Base-by-base conservation (phyloP, 306 rosid species). In the Comarum palustre region DNA sequence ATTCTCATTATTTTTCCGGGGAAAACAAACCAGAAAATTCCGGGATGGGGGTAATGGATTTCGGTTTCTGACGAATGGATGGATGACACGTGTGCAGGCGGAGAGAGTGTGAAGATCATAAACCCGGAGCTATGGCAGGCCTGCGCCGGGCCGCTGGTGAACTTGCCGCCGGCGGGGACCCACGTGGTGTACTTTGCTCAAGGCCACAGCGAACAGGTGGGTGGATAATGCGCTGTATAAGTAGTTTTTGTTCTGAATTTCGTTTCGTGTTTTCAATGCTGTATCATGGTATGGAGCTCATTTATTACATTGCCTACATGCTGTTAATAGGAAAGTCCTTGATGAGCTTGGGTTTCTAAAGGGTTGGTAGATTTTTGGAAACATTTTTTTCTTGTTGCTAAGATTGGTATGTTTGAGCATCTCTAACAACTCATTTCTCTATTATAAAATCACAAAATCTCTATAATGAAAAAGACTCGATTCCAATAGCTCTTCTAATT, bases 61-160 rank as follows among this genome's bases (percentile, higher is more conserved):
- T 54, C 25, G 46, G 1, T 3, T 45, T 13, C 15, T 72, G 72
- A 78, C 68, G 64, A 60, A 68, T 75, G 67, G 8, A 17, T 42
- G 51, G 25, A 31, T 36, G 82, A 76, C 75, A 68, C 72, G 74
- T 78, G 83, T 65, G 78, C 76, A 70, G 81, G 83, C 14, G 84
- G 72, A 80, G 92, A 86, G 74, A 84, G 81, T 31, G 36, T 46
- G 82, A 89, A 80, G 87, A 82, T 75, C 85, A 89, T 87, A 60
- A 93, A 93, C 74, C 87, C 80, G 41, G 97, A 91, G 86, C 84
- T 93, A 11, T 93, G 98, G 98, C 98, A 93, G 78, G 96, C 97
- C 36, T 93, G 98, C 80, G 97, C 98, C 27, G 98, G 98, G 61
- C 97, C 98, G 10, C 87, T 93, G 75, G 97, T 83, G 36, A 91